Percentiles rank a stretch among this genome's conserved stretches.
phyloP scores from a whole-genome alignment of 1,284 basidiomycete species.

The Sporisorium sorghi region DNA sequence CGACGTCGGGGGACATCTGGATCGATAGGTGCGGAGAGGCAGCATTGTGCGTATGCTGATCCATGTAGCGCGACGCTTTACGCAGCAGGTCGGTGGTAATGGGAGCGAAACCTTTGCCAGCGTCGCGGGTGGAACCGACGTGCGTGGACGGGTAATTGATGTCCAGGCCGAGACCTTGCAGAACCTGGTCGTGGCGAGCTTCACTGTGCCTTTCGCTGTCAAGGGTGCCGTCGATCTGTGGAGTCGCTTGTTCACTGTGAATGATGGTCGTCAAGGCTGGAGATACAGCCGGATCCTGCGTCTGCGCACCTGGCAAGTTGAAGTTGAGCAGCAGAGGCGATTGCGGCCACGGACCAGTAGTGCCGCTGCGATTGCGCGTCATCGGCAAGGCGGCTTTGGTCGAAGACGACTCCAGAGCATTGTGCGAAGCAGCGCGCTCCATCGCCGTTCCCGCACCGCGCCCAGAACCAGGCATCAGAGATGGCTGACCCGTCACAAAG shows the following conservation, averaged over 20 bases:
- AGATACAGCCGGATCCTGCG: slow-evolving; percentile 13
- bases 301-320: background rate
- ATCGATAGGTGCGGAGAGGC: slow-evolving; percentile 45
- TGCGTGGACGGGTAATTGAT: slow-evolving; percentile 13
- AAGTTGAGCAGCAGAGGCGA: slow-evolving; percentile 43
- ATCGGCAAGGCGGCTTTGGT: slow-evolving; percentile 14
- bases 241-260: slow-evolving; percentile 25
- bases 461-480: slow-evolving; percentile 11
- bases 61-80: slow-evolving; percentile 25
- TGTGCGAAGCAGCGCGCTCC: slow-evolving; percentile 23
- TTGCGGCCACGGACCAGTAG: slow-evolving; percentile 50
- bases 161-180: slow-evolving; percentile 37
- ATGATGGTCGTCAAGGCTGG: slow-evolving; percentile 40
- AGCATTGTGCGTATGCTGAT: slow-evolving; percentile 1
- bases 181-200: background rate
- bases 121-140: background rate
- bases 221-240: slow-evolving; percentile 12
- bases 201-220: background rate
- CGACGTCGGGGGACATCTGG: slow-evolving; percentile 38
- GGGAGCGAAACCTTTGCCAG: slow-evolving; percentile 29
- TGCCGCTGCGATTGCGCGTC: slow-evolving; percentile 43
- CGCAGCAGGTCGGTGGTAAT: slow-evolving; percentile 36
- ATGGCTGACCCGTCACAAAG: slow-evolving; percentile 25
- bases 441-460: slow-evolving; percentile 6
- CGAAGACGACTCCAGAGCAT: slow-evolving; percentile 6